Base-by-base conservation (phyloP, 2,329 filamentous ascomycete genomes). In the Neonectria faginata region DNA sequence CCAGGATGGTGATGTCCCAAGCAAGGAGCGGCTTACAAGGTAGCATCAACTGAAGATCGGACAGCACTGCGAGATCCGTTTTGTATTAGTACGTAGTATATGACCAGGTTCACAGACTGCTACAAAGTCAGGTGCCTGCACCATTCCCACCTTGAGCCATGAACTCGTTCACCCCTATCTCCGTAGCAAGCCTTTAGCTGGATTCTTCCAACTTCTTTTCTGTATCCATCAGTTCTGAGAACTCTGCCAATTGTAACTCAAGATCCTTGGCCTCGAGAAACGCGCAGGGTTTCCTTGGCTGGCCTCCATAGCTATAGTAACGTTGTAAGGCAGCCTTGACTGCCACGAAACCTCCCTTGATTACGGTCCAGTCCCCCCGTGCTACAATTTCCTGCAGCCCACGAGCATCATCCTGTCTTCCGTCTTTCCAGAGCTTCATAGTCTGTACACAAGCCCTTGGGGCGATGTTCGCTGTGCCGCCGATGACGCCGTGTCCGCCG, bases 401-500 rank as follows among this genome's bases (percentile, higher is more conserved):
- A 58, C 85, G 83, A 1, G 91, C 91, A 71, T 91, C 86, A 5
- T 84, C 79, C 8, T 76, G 61, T 62, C 86, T 82, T 29, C 90
- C 90, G n/a, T 81, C 77, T 42, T 83, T 81, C 77, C 88, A 91
- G 6, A 92, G 80, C 66, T 87, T 79, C 59, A 88, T 77, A 16
- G 92, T 79, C 72, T 87, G 81, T 27, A 89, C 84, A 76, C 90
- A 91, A 3, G 89, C 81, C 73, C 86, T 86, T 9, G 90, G 91
- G 2, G 88, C 85, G 48, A 94, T 82, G 76, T 94, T 94, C 31
- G 86, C 92, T 59, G 91, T 83, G 12, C 91, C 92, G 14, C 88
- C 89, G 67, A 94, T 91, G 72, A 92, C 86, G 36, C 92, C 91
- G 62, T 90, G 87, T 3, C 89, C 91, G 25, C 91, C 91, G 4